Evolutionary conservation across 1,284 basidiomycete genomes (phyloP).

Genomic region (Puccinia triticina): DNA sequence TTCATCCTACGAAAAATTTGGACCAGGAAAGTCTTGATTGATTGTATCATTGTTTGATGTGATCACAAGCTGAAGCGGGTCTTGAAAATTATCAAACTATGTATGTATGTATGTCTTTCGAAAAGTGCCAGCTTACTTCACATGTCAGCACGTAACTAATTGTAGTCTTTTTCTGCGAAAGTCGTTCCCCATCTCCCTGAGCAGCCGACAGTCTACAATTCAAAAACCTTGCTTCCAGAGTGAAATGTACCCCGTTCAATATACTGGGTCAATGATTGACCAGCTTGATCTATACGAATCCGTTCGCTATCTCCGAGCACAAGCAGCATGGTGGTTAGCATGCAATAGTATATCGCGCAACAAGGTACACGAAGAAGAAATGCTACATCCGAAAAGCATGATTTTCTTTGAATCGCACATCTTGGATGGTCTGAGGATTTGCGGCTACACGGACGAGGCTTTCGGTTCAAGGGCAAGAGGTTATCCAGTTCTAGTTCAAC

Average conservation of each 20-base stretch:
- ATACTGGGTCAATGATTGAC: neutral
- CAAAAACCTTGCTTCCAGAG: too few relatives aligned
- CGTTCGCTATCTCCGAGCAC: neutral
- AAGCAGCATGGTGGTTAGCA: slow-evolving; percentile 25
- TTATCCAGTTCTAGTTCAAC: neutral
- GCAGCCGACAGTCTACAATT: too few relatives aligned
- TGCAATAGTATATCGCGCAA: neutral
- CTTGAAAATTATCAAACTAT: too few relatives aligned
- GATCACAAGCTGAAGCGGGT: too few relatives aligned
- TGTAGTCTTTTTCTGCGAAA: too few relatives aligned
- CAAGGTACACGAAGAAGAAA: slow-evolving; percentile 1
- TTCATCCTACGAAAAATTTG: too few relatives aligned
- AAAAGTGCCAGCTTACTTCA: too few relatives aligned
- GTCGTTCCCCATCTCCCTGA: too few relatives aligned
- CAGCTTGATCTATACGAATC: neutral
- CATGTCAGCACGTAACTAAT: too few relatives aligned
- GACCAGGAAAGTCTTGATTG: too few relatives aligned
- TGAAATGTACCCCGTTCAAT: neutral
- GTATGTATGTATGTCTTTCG: too few relatives aligned
- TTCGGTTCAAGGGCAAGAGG: neutral
- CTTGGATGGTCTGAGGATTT: slow-evolving; percentile 14
- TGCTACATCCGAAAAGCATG: slow-evolving; percentile 1
- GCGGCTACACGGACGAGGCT: neutral
- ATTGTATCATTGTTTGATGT: too few relatives aligned
- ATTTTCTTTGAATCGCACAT: neutral